phyloP scores from a whole-genome alignment of 495 filamentous ascomycete genomes.

The Sabuloglossum arenarium region DNA sequence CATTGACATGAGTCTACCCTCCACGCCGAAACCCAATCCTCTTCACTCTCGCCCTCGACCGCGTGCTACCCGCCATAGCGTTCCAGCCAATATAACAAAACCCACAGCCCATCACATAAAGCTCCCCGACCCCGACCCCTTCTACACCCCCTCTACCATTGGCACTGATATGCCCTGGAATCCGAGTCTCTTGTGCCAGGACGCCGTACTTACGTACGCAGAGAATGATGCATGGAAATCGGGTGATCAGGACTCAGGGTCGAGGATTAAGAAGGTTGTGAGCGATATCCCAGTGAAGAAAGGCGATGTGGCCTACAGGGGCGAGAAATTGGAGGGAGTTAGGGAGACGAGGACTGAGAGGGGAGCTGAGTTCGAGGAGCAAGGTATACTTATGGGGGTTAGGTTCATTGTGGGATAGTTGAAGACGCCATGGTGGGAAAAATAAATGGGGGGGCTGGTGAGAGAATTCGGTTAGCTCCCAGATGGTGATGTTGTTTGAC shows the following conservation, averaged over 20 bases:
- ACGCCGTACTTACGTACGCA: constrained; percentile 19
- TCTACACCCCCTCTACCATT: not conserved
- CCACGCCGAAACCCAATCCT: not conserved
- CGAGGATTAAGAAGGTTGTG: not conserved
- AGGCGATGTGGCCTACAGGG: constrained; percentile 14
- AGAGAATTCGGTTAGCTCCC: not conserved
- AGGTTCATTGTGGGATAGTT: constrained; percentile 19
- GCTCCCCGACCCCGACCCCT: too few species aligned
- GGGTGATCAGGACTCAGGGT: not conserved
- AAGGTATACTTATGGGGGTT: constrained; percentile 20
- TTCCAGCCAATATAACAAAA: too few species aligned
- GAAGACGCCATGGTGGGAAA: not conserved
- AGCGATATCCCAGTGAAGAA: not conserved
- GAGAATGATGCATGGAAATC: not conserved
- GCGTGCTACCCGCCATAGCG: too few species aligned
- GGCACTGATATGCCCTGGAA: constrained; percentile 11
- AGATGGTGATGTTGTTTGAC: not conserved
- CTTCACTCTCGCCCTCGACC: not conserved
- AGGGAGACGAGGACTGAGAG: constrained; percentile 15
- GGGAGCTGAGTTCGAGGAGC: constrained; percentile 16
- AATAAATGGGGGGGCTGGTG: too few species aligned
- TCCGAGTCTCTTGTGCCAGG: constrained; percentile 12
- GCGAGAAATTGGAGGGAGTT: constrained; percentile 3
- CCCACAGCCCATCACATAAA: too few species aligned
- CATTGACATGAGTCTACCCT: not conserved